These are phyloP conservation scores for Gnomoniopsis sp. DNA, from an alignment of 2,329 filamentous ascomycete genomes.

Conservation along the genomic window DNA sequence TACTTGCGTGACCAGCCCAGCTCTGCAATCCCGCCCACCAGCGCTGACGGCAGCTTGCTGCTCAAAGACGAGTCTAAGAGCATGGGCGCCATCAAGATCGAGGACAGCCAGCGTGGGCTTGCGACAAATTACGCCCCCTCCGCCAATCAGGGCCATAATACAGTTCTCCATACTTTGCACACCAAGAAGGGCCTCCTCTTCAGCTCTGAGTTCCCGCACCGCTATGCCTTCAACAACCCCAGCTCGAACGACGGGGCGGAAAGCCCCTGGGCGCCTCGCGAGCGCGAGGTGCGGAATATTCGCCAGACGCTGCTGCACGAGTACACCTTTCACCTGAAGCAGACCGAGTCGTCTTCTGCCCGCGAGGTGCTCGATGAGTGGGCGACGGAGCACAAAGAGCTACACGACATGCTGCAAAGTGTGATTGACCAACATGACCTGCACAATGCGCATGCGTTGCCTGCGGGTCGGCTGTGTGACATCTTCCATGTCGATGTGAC, in stretches of 20 bases:
- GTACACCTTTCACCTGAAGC: conserved; percentile 52
- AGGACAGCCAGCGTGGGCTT: not conserved
- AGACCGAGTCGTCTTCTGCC: conserved; percentile 53
- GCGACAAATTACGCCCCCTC: not conserved
- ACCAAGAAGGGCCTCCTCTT: conserved; percentile 28
- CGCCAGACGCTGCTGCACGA: conserved; percentile 52
- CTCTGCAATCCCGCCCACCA: conserved; percentile 28
- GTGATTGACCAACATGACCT: conserved; percentile 31
- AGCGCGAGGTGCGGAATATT: conserved; percentile 36
- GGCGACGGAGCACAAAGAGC: conserved; percentile 55
- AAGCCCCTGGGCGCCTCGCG: conserved; percentile 37
- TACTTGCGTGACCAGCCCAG: conserved; percentile 37
- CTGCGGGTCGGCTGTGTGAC: conserved; percentile 46
- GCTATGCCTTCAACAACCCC: conserved; percentile 50
- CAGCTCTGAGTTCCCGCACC: conserved; percentile 50
- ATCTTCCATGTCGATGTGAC: conserved; percentile 62
- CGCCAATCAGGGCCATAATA: not conserved
- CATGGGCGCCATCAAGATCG: conserved; percentile 2
- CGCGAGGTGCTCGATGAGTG: conserved; percentile 52
- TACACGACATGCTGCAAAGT: conserved; percentile 50
- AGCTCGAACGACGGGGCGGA: conserved; percentile 36
- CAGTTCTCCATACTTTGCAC: conserved; percentile 16
- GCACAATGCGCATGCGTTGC: conserved; percentile 27
- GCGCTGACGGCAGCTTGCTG: conserved; percentile 31
- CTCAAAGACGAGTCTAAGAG: conserved; percentile 9